Evolutionary conservation across 768 basidiomycete species (phyloP).

Genomic region (Phanerodontia chrysosporium): DNA sequence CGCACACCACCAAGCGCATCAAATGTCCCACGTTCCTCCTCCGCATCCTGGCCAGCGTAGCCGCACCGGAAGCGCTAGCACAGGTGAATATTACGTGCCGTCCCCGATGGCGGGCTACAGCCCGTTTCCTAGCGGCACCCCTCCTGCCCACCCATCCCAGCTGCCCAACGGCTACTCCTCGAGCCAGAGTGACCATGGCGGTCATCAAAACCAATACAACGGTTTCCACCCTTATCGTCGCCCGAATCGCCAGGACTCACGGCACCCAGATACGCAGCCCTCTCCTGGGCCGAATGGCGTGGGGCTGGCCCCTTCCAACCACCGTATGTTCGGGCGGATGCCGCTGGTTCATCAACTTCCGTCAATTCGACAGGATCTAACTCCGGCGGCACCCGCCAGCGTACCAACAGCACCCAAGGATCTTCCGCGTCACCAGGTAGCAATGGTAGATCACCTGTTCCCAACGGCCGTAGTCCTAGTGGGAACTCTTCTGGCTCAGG

Average conservation of each 20-base stretch:
- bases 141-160: constrained; percentile 52
- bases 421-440: constrained; percentile 34
- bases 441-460: constrained; percentile 16
- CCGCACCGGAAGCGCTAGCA: constrained; percentile 33
- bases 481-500: constrained; percentile 18
- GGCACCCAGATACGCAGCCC: constrained; percentile 21
- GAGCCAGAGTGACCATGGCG: constrained; percentile 25
- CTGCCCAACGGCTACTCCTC: constrained; percentile 39
- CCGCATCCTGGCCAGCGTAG: constrained; percentile 31
- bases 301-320: constrained; percentile 52
- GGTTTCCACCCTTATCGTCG: constrained; percentile 85
- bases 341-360: constrained; percentile 75
- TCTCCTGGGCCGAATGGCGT: constrained; percentile 42
- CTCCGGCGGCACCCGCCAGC: constrained; percentile 48
- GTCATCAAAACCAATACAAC: constrained; percentile 37
- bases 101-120: constrained; percentile 51
- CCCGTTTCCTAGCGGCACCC: constrained; percentile 67
- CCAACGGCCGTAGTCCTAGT: constrained; percentile 17
- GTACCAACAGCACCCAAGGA: constrained; percentile 72
- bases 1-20: constrained; percentile 55
- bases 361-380: constrained; percentile 58
- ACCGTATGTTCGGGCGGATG: constrained; percentile 76
- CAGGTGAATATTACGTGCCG: constrained; percentile 56
- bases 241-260: constrained; percentile 39
- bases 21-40: constrained; percentile 31